Conservation (phyloP, 1,284 basidiomycete species). For the Fomes fomentarius region DNA sequence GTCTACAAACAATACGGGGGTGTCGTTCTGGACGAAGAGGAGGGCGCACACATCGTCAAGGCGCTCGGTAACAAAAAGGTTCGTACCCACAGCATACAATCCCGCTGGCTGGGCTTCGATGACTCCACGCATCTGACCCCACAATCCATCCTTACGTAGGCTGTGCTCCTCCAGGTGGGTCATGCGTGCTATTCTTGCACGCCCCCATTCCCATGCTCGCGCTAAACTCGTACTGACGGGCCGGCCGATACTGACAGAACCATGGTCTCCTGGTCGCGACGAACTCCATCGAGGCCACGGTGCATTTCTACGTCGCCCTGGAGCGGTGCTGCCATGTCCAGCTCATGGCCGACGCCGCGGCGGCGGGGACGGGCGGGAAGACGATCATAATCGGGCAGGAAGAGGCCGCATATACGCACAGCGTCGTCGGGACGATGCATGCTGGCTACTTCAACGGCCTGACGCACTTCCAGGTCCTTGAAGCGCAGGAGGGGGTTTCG, state of each 20-base stretch:
- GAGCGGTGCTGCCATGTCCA: slow-evolving; percentile 53
- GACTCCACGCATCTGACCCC: too few species aligned
- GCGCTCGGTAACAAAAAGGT: slow-evolving; percentile 51
- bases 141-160: not conserved
- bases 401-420: slow-evolving; percentile 32
- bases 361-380: slow-evolving; percentile 35
- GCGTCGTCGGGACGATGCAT: slow-evolving; percentile 33
- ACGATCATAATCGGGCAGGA: slow-evolving; percentile 34
- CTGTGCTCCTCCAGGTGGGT: slow-evolving; percentile 26
- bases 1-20: slow-evolving; percentile 56
- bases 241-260: slow-evolving; percentile 42
- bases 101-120: too few species aligned
- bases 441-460: slow-evolving; percentile 44
- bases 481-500: slow-evolving; percentile 37
- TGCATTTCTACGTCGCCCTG: slow-evolving; percentile 42
- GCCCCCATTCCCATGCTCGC: too few species aligned
- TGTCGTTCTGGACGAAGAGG: slow-evolving; percentile 58
- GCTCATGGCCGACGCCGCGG: slow-evolving; percentile 52
- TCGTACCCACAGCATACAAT: slow-evolving; percentile 38
- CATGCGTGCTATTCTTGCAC: not conserved
- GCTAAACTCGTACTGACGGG: too few species aligned
- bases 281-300: slow-evolving; percentile 43
- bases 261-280: slow-evolving; percentile 60
- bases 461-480: slow-evolving; percentile 42
- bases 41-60: slow-evolving; percentile 58